phyloP scores from a whole-genome alignment of 1,139 yeast genomes.

The Taiozyma sp. region DNA sequence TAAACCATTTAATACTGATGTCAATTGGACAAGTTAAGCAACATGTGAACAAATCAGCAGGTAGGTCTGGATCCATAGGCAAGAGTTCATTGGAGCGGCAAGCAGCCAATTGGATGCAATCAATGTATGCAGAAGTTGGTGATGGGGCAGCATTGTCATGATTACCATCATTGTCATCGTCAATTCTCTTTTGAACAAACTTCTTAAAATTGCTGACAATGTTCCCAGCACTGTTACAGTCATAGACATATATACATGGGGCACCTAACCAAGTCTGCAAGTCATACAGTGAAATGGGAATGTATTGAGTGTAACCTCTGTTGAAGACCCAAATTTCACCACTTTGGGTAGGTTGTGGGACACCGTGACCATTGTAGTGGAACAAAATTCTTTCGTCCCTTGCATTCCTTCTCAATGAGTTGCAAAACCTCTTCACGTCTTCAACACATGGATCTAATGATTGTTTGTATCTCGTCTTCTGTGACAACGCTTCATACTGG shows the following conservation, averaged over 20 bases:
- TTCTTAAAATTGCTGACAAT: conserved; percentile 86
- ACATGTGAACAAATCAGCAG: conserved; percentile 94
- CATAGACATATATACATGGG: conserved; percentile 93
- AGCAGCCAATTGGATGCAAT: conserved; percentile 92
- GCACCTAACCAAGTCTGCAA: conserved; percentile 97
- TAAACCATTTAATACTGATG: conserved; percentile 87
- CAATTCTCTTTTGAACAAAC: conserved; percentile 86
- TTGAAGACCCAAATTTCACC: conserved; percentile 99
- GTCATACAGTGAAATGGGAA: conserved; percentile 91
- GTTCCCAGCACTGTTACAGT: conserved; percentile 93
- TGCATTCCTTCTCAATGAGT: conserved; percentile 82
- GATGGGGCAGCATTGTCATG: conserved; percentile 63
- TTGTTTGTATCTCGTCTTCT: conserved; percentile 87
- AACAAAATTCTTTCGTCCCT: conserved; percentile 87
- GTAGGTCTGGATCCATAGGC: conserved; percentile 92
- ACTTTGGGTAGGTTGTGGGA: conserved; percentile 92
- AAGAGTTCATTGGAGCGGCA: conserved; percentile 81
- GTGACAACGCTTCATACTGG: conserved; percentile 85
- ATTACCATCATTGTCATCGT: conserved; percentile 76
- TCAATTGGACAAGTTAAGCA: conserved; percentile 96
- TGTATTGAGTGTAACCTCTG: conserved; percentile 94
- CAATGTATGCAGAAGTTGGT: conserved; percentile 56
- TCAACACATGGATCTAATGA: conserved; percentile 94
- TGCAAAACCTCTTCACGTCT: conserved; percentile 89
- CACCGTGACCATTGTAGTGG: conserved; percentile 98